Conservation (phyloP, 805 yeast species). For the Pichia gijzeniarum region DNA sequence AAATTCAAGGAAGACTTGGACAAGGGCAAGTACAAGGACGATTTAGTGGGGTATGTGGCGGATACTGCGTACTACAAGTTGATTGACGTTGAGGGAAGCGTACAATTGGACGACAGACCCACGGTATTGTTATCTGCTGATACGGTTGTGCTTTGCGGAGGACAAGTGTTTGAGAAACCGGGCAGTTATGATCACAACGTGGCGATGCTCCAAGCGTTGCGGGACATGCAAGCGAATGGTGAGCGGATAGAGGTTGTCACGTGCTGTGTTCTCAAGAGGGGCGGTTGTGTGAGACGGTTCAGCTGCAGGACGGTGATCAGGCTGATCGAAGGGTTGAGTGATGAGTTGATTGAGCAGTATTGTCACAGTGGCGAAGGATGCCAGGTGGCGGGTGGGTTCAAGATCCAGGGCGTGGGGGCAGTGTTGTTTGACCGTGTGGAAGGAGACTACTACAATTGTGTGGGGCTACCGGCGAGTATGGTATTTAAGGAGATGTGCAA, state of each 20-base stretch:
- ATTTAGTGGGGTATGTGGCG: conserved; percentile 44
- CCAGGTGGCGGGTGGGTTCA: conserved; percentile 89
- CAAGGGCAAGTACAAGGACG: conserved; percentile 38
- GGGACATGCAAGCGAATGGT: conserved; percentile 33
- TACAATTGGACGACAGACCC: background rate
- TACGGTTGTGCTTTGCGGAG: conserved; percentile 60
- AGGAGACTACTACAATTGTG: conserved; percentile 84
- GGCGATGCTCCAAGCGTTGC: conserved; percentile 39
- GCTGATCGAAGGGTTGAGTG: conserved; percentile 41
- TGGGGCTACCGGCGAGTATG: conserved; percentile 72
- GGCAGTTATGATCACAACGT: conserved; percentile 44
- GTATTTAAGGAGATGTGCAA: conserved; percentile 35
- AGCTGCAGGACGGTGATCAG: conserved; percentile 24
- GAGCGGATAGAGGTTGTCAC: conserved; percentile 17
- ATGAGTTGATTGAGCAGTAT: conserved; percentile 54
- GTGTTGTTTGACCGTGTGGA: conserved; percentile 51
- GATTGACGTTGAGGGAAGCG: conserved; percentile 44
- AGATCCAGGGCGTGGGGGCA: conserved; percentile 70
- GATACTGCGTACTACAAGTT: conserved; percentile 69
- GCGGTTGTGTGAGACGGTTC: background rate
- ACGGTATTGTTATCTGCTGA: conserved; percentile 60
- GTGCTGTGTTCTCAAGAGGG: conserved; percentile 3
- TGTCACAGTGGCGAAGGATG: conserved; percentile 67
- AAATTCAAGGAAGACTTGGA: conserved; percentile 71
- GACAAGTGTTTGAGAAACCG: conserved; percentile 76